Evolutionary conservation across 352 stramenopile genomes (phyloP).

Genomic region (Pilasporangium apinafurcum): DNA sequence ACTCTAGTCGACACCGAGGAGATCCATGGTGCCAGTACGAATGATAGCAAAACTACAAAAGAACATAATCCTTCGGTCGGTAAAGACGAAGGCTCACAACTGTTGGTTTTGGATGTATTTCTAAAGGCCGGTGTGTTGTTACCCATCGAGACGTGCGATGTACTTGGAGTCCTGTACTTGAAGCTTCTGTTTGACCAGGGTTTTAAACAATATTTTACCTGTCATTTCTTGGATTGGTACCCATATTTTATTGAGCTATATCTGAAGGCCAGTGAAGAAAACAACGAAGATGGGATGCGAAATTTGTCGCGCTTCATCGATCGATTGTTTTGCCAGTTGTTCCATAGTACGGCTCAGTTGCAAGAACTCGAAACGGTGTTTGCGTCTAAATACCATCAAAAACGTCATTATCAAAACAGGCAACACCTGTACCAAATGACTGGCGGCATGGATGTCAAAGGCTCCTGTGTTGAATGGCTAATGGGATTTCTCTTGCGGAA

Average conservation of each 20-base stretch:
- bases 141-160: constrained; percentile 62
- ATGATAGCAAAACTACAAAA: too few species aligned
- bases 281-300: constrained; percentile 69
- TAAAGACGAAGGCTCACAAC: neutral
- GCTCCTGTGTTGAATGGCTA: constrained; percentile 54
- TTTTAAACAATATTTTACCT: constrained; percentile 81
- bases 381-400: neutral
- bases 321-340: constrained; percentile 79
- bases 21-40: too few species aligned
- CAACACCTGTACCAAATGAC: too few species aligned
- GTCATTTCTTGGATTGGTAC: constrained; percentile 78
- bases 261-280: constrained; percentile 50
- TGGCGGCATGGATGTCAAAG: too few species aligned
- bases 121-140: constrained; percentile 65
- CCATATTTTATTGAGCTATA: constrained; percentile 76
- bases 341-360: constrained; percentile 75
- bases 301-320: constrained; percentile 80
- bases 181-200: constrained; percentile 75
- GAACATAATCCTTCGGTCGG: constrained; percentile 4
- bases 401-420: neutral
- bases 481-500: constrained; percentile 65
- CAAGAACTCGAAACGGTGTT: constrained; percentile 57
- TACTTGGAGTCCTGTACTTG: constrained; percentile 74
- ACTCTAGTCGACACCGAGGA: too few species aligned
- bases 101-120: constrained; percentile 63